These are phyloP conservation scores for Colletotrichum lentis DNA, from an alignment of 2,329 filamentous ascomycete genomes.

Conservation along the genomic window DNA sequence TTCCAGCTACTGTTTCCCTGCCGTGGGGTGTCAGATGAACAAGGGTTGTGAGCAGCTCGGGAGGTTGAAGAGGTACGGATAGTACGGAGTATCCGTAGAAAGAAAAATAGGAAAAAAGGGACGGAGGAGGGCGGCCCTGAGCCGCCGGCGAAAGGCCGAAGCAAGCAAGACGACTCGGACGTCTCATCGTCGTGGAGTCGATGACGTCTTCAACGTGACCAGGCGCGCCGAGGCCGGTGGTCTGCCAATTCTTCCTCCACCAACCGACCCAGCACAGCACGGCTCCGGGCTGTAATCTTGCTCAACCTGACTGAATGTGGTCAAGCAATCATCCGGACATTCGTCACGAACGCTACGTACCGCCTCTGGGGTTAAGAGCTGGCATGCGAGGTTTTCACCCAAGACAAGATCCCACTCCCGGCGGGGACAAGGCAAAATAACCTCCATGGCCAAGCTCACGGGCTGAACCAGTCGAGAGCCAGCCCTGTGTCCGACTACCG, in stretches of 20 bases:
- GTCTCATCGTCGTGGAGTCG: slow-evolving; percentile 34
- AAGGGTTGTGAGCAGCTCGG: slow-evolving; percentile 19
- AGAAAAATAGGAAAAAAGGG: not conserved
- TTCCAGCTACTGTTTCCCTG: slow-evolving; percentile 25
- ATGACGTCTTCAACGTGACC: slow-evolving; percentile 31
- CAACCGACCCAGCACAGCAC: slow-evolving; percentile 9
- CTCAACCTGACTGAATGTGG: slow-evolving; percentile 3
- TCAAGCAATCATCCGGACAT: slow-evolving; percentile 20
- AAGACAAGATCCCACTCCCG: slow-evolving; percentile 11
- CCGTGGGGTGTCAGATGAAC: slow-evolving; percentile 35
- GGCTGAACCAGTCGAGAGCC: not conserved
- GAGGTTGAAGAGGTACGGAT: slow-evolving; percentile 12
- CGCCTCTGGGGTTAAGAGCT: slow-evolving; percentile 2
- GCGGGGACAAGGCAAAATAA: not conserved
- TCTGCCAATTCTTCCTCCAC: not conserved
- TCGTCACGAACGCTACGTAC: slow-evolving; percentile 23
- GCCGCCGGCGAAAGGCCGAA: slow-evolving; percentile 35
- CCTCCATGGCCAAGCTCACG: slow-evolving; percentile 13
- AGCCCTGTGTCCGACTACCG: not conserved
- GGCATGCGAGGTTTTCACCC: slow-evolving; percentile 13
- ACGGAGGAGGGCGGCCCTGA: not conserved
- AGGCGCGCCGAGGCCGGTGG: slow-evolving; percentile 3
- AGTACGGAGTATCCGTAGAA: too few relatives aligned
- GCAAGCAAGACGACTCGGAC: slow-evolving; percentile 15
- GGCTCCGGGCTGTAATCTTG: slow-evolving; percentile 11